Evolutionary conservation across 129 eudicot genomes (phyloP).

Genomic region (Pittosporum tobira): DNA sequence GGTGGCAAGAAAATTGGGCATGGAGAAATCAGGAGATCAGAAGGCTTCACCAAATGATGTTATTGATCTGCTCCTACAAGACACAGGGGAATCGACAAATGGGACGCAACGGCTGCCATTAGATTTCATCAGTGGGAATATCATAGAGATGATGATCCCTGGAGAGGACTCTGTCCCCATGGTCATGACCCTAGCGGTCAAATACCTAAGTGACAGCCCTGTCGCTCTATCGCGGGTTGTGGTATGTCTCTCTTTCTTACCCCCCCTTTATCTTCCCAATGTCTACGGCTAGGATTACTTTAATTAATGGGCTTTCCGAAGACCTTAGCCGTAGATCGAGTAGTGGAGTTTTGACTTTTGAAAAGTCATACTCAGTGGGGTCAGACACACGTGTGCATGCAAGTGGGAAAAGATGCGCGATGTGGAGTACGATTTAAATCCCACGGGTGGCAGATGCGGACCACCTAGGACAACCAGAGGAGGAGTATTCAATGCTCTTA

Average conservation of each 20-base stretch:
- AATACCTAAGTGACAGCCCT: slow-evolving; percentile 69
- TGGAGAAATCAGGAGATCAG: slow-evolving; percentile 27
- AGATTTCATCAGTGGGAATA: slow-evolving; percentile 70
- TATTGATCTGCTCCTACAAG: slow-evolving; percentile 59
- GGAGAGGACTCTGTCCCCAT: slow-evolving; percentile 98
- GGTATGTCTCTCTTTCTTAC: slow-evolving; percentile 35
- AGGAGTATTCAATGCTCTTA: slow-evolving; percentile 1
- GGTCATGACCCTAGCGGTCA: slow-evolving; percentile 78
- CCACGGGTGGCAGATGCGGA: neutral
- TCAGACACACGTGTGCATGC: neutral
- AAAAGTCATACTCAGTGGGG: neutral
- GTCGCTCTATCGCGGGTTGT: slow-evolving; percentile 47
- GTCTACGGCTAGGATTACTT: neutral
- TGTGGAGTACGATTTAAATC: too few relatives aligned
- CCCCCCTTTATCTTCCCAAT: too few relatives aligned
- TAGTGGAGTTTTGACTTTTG: slow-evolving; percentile 4
- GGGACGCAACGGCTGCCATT: slow-evolving; percentile 37
- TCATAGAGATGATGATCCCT: slow-evolving; percentile 95
- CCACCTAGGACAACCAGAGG: neutral
- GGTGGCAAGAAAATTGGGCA: slow-evolving; percentile 46
- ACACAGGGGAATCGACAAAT: slow-evolving; percentile 47
- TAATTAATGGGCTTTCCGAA: neutral
- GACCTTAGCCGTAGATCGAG: too few relatives aligned
- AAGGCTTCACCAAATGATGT: slow-evolving; percentile 44
- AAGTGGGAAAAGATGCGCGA: neutral